Percentiles rank a stretch among this genome's conserved stretches.
phyloP scores from a whole-genome alignment of 768 basidiomycete species.

The Coprinellus aureogranulatus region DNA sequence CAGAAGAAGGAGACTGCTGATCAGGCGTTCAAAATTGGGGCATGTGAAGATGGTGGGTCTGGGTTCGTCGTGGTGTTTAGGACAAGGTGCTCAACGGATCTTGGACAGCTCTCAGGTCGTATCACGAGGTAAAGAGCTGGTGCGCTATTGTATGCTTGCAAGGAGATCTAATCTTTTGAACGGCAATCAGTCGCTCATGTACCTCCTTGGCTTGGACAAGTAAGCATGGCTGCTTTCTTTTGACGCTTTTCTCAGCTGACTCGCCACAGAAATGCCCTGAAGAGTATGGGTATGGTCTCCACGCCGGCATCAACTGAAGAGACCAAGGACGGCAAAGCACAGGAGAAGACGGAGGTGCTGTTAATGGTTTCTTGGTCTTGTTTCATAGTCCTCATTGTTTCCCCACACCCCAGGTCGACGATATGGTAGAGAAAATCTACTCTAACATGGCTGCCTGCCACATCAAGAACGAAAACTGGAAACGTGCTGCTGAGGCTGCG shows the following conservation, averaged over 20 bases:
- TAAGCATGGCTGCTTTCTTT: slow-evolving; percentile 29
- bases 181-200: slow-evolving; percentile 58
- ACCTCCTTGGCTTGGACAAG: slow-evolving; percentile 77
- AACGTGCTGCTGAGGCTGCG: slow-evolving; percentile 75
- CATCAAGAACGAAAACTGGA: slow-evolving; percentile 77
- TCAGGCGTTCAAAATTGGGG: slow-evolving; percentile 66
- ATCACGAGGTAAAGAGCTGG: slow-evolving; percentile 59
- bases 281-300: slow-evolving; percentile 46
- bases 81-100: neutral
- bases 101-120: slow-evolving; percentile 58
- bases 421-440: slow-evolving; percentile 77
- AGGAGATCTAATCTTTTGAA: slow-evolving; percentile 1
- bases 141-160: slow-evolving; percentile 6
- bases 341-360: slow-evolving; percentile 68
- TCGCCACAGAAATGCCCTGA: slow-evolving; percentile 49
- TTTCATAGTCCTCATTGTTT: slow-evolving; percentile 2
- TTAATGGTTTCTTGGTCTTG: neutral
- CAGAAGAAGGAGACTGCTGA: slow-evolving; percentile 67
- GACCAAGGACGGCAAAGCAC: slow-evolving; percentile 32
- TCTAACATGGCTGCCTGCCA: slow-evolving; percentile 85
- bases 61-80: no score
- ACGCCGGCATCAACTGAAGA: slow-evolving; percentile 25
- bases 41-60: slow-evolving; percentile 54
- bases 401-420: slow-evolving; percentile 53
- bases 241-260: neutral